A percentile compares a stretch with the other conserved stretches of the same genome.
Conservation (phyloP, 2,329 filamentous ascomycete genomes). For the Neofusicoccum umdonicola region DNA sequence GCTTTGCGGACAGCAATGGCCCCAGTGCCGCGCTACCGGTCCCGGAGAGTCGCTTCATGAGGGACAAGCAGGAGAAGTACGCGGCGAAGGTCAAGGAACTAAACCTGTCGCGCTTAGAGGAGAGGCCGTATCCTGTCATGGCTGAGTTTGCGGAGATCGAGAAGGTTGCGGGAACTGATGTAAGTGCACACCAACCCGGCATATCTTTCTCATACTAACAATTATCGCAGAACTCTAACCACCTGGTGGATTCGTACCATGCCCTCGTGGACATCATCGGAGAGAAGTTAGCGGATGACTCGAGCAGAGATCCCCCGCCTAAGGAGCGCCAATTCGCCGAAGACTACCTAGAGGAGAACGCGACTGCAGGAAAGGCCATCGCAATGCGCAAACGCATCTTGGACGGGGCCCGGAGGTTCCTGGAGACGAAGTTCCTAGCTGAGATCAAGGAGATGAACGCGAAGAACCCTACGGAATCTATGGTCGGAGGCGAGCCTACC, state of each 20-base stretch:
- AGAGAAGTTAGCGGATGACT: constrained; percentile 38
- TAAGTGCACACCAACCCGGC: constrained; percentile 32
- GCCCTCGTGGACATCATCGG: constrained; percentile 76
- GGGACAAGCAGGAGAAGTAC: constrained; percentile 82
- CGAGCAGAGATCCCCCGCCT: constrained; percentile 46
- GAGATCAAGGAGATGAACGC: constrained; percentile 75
- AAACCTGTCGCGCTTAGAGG: constrained; percentile 68
- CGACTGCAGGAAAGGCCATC: constrained; percentile 62
- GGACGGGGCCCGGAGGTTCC: constrained; percentile 71
- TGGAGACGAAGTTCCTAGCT: constrained; percentile 77
- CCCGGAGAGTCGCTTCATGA: constrained; percentile 71
- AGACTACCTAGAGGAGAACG: constrained; percentile 73
- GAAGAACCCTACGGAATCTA: constrained; percentile 84
- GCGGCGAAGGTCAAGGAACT: constrained; percentile 75
- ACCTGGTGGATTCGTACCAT: constrained; percentile 78
- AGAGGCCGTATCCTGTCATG: constrained; percentile 69
- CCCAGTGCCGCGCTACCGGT: constrained; percentile 46
- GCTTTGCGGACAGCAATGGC: constrained; percentile 67
- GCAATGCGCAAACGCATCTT: constrained; percentile 76
- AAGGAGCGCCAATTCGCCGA: constrained; percentile 73
- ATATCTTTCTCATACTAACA: background rate
- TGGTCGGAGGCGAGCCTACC: constrained; percentile 83
- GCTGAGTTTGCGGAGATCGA: constrained; percentile 75
- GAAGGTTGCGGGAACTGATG: constrained; percentile 63
- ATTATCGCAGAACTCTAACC: constrained; percentile 60